Base-by-base conservation (phyloP, 306 rosid genomes). In the Malus sylvestris region DNA sequence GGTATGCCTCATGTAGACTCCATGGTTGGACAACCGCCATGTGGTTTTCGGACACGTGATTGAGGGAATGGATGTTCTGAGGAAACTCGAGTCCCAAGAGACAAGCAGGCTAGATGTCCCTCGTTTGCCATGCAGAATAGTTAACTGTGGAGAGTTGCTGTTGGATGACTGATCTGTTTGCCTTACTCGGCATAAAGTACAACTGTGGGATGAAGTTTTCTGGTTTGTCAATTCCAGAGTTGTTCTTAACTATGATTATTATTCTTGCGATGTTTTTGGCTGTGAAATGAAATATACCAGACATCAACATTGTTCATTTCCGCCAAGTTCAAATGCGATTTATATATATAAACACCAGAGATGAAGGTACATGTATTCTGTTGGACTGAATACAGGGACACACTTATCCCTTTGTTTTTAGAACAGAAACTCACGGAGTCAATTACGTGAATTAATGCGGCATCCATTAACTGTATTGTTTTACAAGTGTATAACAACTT, bases 11-110 rank as follows among this genome's bases (percentile, higher is more conserved):
- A 73, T 82, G 80, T 62, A 94, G 98, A 94, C 96, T 80, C 97
- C 92, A 6, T 94, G 98, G 98, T 80, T 94, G 85, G 98, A 94
- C 86, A 81, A 92, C 80, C 91, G 93, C 51, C 97, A 94, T 40
- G 97, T 94, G 46, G 97, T 94, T 76, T 90, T 92, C 61, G 96
- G 96, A 65, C 89, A 92, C 10, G 88, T 94, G 53, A 68, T 89
- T 35, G 97, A 92, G 59, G 96, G 96, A 77, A 76, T 92, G 85
- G 96, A 92, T 81, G 83, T 94, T 67, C 91, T 90, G 77, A 72
- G 49, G 73, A 83, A 85, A 46, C 93, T 92, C 35, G 97, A 94
- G 82, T 82, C 89, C 59, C 96, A 89, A 77, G 95, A 89, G 77
- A 94, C 95, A 57, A 89, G 96, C 89, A 86, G 96, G 78, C 46